Percentiles rank a stretch among this genome's conserved stretches.
phyloP scores from a whole-genome alignment of 331 rosid genomes.

The Quercus lobata region DNA sequence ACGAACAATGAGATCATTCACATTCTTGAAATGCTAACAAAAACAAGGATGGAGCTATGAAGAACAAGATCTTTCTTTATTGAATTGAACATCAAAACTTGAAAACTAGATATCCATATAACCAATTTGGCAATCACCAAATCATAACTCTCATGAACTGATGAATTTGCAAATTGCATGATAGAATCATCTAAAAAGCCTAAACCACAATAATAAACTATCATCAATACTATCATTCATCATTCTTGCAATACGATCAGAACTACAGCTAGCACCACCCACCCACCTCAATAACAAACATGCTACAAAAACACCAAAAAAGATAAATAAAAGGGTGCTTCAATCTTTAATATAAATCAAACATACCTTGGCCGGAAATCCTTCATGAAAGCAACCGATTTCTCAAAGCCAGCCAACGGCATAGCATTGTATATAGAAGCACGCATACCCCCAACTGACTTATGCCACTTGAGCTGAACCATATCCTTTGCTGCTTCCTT shows the following conservation, averaged over 20 bases:
- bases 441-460: constrained; percentile 92
- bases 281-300: constrained; percentile 20
- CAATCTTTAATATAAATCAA: neutral
- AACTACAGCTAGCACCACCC: neutral
- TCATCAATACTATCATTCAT: neutral
- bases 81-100: neutral
- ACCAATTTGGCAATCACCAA: neutral
- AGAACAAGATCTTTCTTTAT: neutral
- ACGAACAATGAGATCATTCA: too few species aligned
- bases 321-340: too few species aligned
- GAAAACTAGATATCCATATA: neutral
- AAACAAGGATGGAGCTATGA: neutral
- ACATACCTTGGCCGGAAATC: constrained; percentile 73
- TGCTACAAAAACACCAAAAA: neutral
- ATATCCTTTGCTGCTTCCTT: constrained; percentile 93
- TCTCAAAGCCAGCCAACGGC: constrained; percentile 91
- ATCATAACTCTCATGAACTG: neutral
- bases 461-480: constrained; percentile 90
- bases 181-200: neutral
- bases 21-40: too few species aligned
- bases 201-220: neutral
- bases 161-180: neutral
- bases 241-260: neutral
- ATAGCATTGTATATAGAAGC: constrained; percentile 95
- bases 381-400: constrained; percentile 89